Percentiles rank a stretch among this genome's conserved stretches.
phyloP scores from a whole-genome alignment of 2,329 filamentous ascomycete species.

The Alternaria triticina region DNA sequence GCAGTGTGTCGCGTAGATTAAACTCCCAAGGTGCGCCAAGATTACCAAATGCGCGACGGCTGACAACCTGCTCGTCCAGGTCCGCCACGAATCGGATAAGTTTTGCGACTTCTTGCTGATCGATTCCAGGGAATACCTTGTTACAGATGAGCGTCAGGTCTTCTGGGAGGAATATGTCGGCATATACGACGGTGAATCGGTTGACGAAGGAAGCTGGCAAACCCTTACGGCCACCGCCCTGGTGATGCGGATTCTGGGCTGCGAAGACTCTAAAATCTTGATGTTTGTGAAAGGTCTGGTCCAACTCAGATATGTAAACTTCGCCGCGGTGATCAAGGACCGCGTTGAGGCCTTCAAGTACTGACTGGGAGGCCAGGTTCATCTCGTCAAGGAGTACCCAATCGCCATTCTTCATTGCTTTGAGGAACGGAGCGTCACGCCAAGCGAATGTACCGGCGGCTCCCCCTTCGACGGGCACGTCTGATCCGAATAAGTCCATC shows the following conservation, averaged over 20 bases:
- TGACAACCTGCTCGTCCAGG: constrained; percentile 75
- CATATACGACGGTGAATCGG: constrained; percentile 96
- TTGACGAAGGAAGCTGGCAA: constrained; percentile 96
- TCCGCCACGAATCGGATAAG: constrained; percentile 81
- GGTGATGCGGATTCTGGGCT: constrained; percentile 96
- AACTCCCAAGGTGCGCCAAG: constrained; percentile 89
- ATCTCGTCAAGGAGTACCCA: constrained; percentile 99
- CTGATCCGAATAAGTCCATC: constrained; percentile 96
- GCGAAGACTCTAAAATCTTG: constrained; percentile 93
- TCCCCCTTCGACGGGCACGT: constrained; percentile 93
- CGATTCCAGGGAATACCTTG: constrained; percentile 73
- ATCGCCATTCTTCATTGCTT: constrained; percentile 94
- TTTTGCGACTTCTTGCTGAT: constrained; percentile 64
- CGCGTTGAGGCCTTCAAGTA: constrained; percentile 93
- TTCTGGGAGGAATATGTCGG: constrained; percentile 81
- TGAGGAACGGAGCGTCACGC: constrained; percentile 93
- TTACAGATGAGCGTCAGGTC: constrained; percentile 84
- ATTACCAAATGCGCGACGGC: constrained; percentile 60
- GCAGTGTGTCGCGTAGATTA: constrained; percentile 86
- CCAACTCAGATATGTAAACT: constrained; percentile 92
- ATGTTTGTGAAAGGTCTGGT: constrained; percentile 91
- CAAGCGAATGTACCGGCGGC: constrained; percentile 90
- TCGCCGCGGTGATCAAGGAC: constrained; percentile 96
- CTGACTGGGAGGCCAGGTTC: constrained; percentile 96
- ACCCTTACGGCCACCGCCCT: constrained; percentile 94